Conservation (phyloP, 2,329 filamentous ascomycete genomes). For the Phaeoacremonium minimum region DNA sequence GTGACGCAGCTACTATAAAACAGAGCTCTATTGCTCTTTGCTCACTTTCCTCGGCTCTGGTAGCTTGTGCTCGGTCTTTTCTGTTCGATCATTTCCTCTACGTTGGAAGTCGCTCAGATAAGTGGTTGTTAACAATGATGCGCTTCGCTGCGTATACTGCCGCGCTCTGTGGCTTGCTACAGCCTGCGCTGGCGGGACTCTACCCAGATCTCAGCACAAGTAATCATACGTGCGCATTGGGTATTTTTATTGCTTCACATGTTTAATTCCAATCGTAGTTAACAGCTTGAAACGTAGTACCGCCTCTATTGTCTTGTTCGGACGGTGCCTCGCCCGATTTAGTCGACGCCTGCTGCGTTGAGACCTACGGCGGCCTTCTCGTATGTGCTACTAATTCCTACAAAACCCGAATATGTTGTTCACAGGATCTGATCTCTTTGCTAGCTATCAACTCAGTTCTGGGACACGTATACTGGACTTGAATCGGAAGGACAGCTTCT, state of each 20-base stretch:
- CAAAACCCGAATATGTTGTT: too few relatives aligned
- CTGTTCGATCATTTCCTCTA: conserved; percentile 11
- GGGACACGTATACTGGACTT: conserved; percentile 59
- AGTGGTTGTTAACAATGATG: too few relatives aligned
- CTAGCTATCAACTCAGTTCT: conserved; percentile 58
- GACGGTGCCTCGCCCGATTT: conserved; percentile 31
- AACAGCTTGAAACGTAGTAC: too few relatives aligned
- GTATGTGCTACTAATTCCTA: too few relatives aligned
- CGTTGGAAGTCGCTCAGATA: too few relatives aligned
- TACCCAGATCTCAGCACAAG: conserved; percentile 40
- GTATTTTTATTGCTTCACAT: too few relatives aligned
- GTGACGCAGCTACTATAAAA: conserved; percentile 1
- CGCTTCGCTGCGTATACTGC: too few relatives aligned
- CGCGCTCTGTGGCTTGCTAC: conserved; percentile 19
- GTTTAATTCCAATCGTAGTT: too few relatives aligned
- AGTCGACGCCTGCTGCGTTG: conserved; percentile 59
- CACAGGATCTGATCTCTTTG: too few relatives aligned
- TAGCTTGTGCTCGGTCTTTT: conserved; percentile 11
- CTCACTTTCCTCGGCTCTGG: background rate
- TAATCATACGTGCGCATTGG: conserved; percentile 54
- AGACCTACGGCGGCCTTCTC: conserved; percentile 61
- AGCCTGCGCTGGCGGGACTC: conserved; percentile 28
- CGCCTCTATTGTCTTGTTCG: conserved; percentile 42
- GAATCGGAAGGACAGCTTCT: conserved; percentile 54
- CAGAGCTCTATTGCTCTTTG: background rate